Evolutionary conservation across 495 filamentous ascomycete genomes (phyloP), one percentile per base, ranked within the genome.

Genomic region (Lophiotrema nucula): DNA sequence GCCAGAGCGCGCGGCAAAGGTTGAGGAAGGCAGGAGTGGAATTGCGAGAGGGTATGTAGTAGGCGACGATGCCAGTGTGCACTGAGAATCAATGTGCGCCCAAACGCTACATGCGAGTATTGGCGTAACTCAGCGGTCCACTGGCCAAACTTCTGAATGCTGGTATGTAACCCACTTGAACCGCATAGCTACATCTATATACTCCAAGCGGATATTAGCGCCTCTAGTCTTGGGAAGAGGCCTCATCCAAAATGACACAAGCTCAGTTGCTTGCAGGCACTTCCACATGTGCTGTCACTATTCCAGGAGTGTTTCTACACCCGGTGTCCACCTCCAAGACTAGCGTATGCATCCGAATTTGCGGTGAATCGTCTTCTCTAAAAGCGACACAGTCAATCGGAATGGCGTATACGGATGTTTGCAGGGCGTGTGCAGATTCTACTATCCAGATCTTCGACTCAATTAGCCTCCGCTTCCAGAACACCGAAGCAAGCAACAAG

Each of bases 1-100:
- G 13, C 72, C 76, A 33, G 79, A 13, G 21, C 37, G 50, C 23
- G 72, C 81, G 19, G 81, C 82, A 6, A 48, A 72, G 31, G 78
- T 91, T 50, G 88, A 95, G 69, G 84, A 95, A 70, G 93, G 93
- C 23, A 85, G 90, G 69, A 87, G 85, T 62, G 95, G 95, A 11
- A 83, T 96, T 50, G 93, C 93, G 41, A 87, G 88, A 67, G 95
- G 92, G 1, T 99, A 99, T 78, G 83, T 76, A 0, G 84, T 93
- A 53, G 89, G 88, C 18, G 80, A 79, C 18, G 47, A 58, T 23
- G 45, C 11, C 6, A 21, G 19, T 6, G 39, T 43, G 18, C 39
- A 21, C 6, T 43, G 18, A 21, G 18, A 10, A 21, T 35, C 8
- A 15, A 15, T 8, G 15, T 35, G 31, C 31, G 31, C 15, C 31